Evolutionary conservation across 331 rosid genomes (phyloP), one percentile per base, ranked within the genome.

Genomic region (Quercus tomentella): DNA sequence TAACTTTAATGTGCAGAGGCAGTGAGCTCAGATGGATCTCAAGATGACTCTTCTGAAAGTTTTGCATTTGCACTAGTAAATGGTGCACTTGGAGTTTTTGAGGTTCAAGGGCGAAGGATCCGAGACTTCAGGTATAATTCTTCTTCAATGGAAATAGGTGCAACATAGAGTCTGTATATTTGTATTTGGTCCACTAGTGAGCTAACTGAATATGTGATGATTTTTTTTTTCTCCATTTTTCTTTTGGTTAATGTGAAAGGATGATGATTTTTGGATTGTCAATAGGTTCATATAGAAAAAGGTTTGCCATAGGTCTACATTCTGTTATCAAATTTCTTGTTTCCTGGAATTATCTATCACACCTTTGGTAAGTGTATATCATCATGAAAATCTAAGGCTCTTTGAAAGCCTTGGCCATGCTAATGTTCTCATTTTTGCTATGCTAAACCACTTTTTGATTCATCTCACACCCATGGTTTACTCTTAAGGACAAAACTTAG

Each of bases 61-160:
- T 96, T 96, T 90, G 93, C 99, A 26, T 96, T 96, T 91, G 99
- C 99, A 52, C 78, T 96, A 41, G 92, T 81, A 78, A 96, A 93
- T 78, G 99, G 99, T 58, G 98, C 99, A 10, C 97, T 96, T 81
- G 99, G 99, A 75, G 99, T 96, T 81, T 96, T 96, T 85, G 99
- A 96, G 87, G 97, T 96, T 76, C 91, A 91, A 22, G 99, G 98
- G 73, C 83, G 99, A 83, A 89, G 97, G 81, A 90, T 96, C 80
- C 96, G 98, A 77, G 99, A 96, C 84, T 96, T 90, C 92, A 90
- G 98, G 99, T 94, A 79, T 70, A 66, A 79, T 54, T 80, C 77
- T 70, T 83, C 82, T 33, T 83, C 72, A 61, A 66, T 74, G 57
- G 52, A 51, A 43, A 73, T 33, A 70, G 43, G 63, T 69, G 62